phyloP scores from a whole-genome alignment of 2,329 filamentous ascomycete species.

The Coniella vitis region DNA sequence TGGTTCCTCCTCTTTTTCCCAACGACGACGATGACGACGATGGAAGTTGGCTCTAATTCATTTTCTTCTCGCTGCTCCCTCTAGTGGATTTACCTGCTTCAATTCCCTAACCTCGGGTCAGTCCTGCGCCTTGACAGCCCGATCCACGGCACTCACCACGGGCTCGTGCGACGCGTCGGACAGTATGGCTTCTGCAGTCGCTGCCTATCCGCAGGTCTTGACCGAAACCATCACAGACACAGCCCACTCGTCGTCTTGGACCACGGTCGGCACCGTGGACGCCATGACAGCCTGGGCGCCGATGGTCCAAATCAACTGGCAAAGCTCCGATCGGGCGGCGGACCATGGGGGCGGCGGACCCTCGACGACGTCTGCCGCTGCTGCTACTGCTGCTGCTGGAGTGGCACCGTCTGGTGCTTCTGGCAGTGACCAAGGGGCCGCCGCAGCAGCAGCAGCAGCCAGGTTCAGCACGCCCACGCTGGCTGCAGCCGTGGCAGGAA shows the following conservation, averaged over 20 bases:
- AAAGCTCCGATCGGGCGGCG: background rate
- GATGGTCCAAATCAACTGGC: slow-evolving; percentile 7
- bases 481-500: background rate
- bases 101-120: background rate
- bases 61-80: background rate
- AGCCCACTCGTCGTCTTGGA: background rate
- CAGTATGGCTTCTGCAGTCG: background rate
- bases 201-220: background rate
- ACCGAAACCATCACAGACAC: background rate
- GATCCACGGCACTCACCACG: background rate
- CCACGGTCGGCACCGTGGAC: background rate
- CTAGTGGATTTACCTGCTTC: background rate
- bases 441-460: background rate
- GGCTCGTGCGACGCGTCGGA: background rate
- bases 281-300: background rate
- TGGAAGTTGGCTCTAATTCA: background rate
- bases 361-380: background rate
- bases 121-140: background rate
- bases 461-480: too few relatives aligned
- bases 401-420: background rate
- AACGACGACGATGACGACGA: too few relatives aligned
- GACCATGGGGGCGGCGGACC: too few relatives aligned
- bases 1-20: too few relatives aligned
- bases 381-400: background rate
- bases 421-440: background rate